A percentile compares a stretch with the other conserved stretches of the same genome.
phyloP scores from a whole-genome alignment of 345 rosid species.

The Excoecaria cochinchinensis region DNA sequence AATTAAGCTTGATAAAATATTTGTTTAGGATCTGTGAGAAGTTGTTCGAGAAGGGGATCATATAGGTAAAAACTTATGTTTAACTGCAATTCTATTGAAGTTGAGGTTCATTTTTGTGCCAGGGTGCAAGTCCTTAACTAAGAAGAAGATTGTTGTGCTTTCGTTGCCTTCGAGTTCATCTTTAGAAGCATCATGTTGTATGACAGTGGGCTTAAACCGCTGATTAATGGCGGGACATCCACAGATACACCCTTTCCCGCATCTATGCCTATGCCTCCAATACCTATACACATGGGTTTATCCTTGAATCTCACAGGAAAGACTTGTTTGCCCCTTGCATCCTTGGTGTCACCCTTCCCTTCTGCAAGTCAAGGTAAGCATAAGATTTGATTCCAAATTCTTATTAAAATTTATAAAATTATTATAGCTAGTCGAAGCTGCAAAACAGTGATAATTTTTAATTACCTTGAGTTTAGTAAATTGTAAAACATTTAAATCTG shows the following conservation, averaged over 20 bases:
- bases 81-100: not conserved
- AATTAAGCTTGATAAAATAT: conserved; percentile 3
- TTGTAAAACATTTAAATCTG: not conserved
- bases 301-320: not conserved
- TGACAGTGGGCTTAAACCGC: not conserved
- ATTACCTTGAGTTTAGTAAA: no score
- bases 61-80: conserved; percentile 10
- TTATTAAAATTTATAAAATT: not conserved
- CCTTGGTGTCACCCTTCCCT: not conserved
- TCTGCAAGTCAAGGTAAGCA: not conserved
- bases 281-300: not conserved
- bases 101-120: not conserved
- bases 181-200: conserved; percentile 1
- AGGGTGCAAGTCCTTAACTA: conserved; percentile 9
- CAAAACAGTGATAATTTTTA: not conserved
- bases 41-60: conserved; percentile 13
- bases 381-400: not conserved
- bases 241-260: conserved; percentile 13
- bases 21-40: conserved; percentile 7
- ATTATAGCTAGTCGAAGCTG: not conserved
- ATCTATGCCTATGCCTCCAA: not conserved
- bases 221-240: not conserved
- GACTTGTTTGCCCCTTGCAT: not conserved
- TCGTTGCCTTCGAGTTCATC: not conserved
- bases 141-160: conserved; percentile 10